A percentile compares a stretch with the other conserved stretches of the same genome.
These are phyloP conservation scores for Penicillium sp. DNA, from an alignment of 2,329 filamentous ascomycete genomes.

Conservation along the genomic window DNA sequence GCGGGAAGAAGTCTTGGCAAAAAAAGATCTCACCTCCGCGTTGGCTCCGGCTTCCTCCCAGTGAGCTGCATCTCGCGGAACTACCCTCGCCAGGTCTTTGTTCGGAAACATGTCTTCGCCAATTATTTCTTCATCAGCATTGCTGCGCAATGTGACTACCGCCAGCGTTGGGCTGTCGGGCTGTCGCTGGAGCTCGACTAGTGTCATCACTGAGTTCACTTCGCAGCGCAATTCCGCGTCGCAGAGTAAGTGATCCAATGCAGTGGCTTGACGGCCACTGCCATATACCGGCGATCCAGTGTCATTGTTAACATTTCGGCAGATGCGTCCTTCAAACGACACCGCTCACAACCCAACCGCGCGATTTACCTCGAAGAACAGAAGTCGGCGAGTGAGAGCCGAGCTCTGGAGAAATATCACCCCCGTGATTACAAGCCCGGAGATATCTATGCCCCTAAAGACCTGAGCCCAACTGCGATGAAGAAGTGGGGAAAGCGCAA, in stretches of 20 bases:
- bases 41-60: slow-evolving; percentile 14
- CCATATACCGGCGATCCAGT: too few species aligned
- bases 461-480: slow-evolving; percentile 77
- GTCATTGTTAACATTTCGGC: slow-evolving; percentile 1
- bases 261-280: too few species aligned
- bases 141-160: slow-evolving; percentile 26
- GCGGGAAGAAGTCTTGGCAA: slow-evolving; percentile 34
- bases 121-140: slow-evolving; percentile 29
- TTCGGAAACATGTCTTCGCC: slow-evolving; percentile 30
- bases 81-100: not conserved
- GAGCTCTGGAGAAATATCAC: slow-evolving; percentile 43
- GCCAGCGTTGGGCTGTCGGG: slow-evolving; percentile 24
- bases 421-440: slow-evolving; percentile 72
- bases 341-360: slow-evolving; percentile 32
- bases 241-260: slow-evolving; percentile 20
- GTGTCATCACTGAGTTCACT: slow-evolving; percentile 29
- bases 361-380: slow-evolving; percentile 39
- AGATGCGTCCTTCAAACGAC: slow-evolving; percentile 25
- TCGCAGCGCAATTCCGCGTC: slow-evolving; percentile 23
- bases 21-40: slow-evolving; percentile 29
- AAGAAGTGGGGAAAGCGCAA: slow-evolving; percentile 71
- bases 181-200: slow-evolving; percentile 40
- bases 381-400: slow-evolving; percentile 39
- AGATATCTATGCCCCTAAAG: slow-evolving; percentile 88
- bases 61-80: slow-evolving; percentile 1